Evolutionary conservation across 805 yeast species (phyloP), one percentile per base, ranked within the genome.

Genomic region (Myxozyma lipomycoides): DNA sequence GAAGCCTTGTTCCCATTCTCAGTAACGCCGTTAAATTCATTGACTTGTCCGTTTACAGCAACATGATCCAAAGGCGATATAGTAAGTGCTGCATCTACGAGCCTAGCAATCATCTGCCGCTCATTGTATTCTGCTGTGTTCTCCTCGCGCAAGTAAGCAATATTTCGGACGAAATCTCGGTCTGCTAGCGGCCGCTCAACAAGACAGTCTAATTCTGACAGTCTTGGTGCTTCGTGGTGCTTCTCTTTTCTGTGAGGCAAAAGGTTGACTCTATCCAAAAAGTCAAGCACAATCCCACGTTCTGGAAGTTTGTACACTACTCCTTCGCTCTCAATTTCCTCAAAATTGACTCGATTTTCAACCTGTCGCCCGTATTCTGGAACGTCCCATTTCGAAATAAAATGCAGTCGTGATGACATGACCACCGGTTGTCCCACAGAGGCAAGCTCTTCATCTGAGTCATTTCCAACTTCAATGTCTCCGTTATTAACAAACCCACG

Each of bases 271-370:
- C 76, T 78, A 19, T 76, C 76, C 30, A 83, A 64, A 62, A 88
- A 88, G 64, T 86, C 91, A 28, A 86, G 67, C 38, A 84, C 67
- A 4, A 87, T 74, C 61, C 84, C 82, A 39, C 75, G 74, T 56
- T 84, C 93, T 1, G 87, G 85, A 3, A 87, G 65, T 49, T 83
- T 70, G 66, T 81, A 83, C 0, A 86, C 73, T 32, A 78, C 73
- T 32, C 78, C 74, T 30, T 70, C 70, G 18, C 67, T 60, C 40
- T 61, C 51, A 62, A 65, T 53, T 22, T 55, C 57, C 39, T 61
- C 69, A 39, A 66, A 64, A 45, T 54, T 43, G 2, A 24, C 42
- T 45, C 46, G 23, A 18, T 39, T 42, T 17, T 35, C 50, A 19
- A 38, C 38, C 15, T 50, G 45, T 18, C 47, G 42, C 37, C 45